These are phyloP conservation scores for Scalesia atractyloides DNA, from an alignment of 129 eudicot species.

Conservation along the genomic window DNA sequence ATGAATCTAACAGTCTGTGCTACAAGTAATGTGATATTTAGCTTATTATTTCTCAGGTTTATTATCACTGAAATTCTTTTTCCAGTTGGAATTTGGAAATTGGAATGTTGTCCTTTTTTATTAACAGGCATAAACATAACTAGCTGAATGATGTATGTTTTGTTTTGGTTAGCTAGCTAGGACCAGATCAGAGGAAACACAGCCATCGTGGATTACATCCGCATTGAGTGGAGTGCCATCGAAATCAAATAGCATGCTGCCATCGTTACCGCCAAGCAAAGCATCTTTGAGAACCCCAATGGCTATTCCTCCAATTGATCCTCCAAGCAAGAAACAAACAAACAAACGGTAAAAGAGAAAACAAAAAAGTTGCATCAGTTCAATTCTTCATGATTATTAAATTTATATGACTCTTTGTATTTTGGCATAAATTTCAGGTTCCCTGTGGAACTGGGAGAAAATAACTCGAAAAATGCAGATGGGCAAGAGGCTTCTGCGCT, in stretches of 20 bases:
- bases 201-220: constrained; percentile 47
- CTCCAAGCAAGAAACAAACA: constrained; percentile 55
- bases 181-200: constrained; percentile 55
- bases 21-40: neutral
- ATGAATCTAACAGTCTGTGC: neutral
- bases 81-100: neutral
- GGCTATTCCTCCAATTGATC: constrained; percentile 78
- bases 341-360: constrained; percentile 53
- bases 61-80: neutral
- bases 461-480: constrained; percentile 61
- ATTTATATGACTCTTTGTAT: neutral
- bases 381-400: neutral
- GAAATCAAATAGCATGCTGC: constrained; percentile 44
- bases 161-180: constrained; percentile 49
- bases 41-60: neutral
- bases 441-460: constrained; percentile 53
- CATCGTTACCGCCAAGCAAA: constrained; percentile 55
- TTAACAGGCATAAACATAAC: neutral
- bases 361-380: neutral
- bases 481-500: constrained; percentile 87
- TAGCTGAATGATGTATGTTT: constrained; percentile 22
- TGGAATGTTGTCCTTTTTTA: neutral
- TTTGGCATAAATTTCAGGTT: constrained; percentile 30
- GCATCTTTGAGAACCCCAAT: constrained; percentile 62
- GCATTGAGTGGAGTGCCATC: constrained; percentile 58